Evolutionary conservation across 495 filamentous ascomycete genomes (phyloP), one percentile per base, ranked within the genome.

Genomic region (Talaromyces thailandensis): DNA sequence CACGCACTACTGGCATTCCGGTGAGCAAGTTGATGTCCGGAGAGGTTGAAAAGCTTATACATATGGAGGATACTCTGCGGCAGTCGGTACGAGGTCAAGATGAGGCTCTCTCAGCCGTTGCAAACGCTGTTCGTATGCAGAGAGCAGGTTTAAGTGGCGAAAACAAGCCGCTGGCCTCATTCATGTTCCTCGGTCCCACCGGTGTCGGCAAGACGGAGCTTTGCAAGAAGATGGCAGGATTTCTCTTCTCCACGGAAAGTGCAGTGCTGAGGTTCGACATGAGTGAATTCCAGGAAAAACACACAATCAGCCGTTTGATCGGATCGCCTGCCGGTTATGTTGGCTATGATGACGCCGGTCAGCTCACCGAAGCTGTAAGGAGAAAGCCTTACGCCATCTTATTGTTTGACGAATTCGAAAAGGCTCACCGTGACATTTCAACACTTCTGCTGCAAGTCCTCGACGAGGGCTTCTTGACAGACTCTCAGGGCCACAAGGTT

Each of bases 151-250:
- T 98, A 31, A 92, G 87, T 65, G 90, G 91, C 24, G 91, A 96
- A 64, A 95, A 96, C 67, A 85, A 93, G 1, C 93, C 94, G 1
- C 77, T 96, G 8, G 94, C 93, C 2, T 92, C 87, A 6, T 98
- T 98, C 81, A 96, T 98, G 88, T 97, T 98, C 80, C 82, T 98
- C 18, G 94, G 94, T 0, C 94, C 94, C 6, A 98, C 94, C 14
- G 93, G 94, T 65, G 93, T 97, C 29, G 94, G 94, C 57, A 98
- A 98, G 74, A 98, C 93, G 2, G 94, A 97, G 66, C 82, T 97
- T 5, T 96, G 92, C 81, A 98, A 98, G 82, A 93, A 92, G 65
- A 88, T 98, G 70, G 94, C 93, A 53, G 80, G 81, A 63, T 96
- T 96, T 79, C 77, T 98, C 24, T 98, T 98, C 74, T 92, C 89